Base-by-base conservation (phyloP, 257 asterid species). In the Solanum lycopersicoides region DNA sequence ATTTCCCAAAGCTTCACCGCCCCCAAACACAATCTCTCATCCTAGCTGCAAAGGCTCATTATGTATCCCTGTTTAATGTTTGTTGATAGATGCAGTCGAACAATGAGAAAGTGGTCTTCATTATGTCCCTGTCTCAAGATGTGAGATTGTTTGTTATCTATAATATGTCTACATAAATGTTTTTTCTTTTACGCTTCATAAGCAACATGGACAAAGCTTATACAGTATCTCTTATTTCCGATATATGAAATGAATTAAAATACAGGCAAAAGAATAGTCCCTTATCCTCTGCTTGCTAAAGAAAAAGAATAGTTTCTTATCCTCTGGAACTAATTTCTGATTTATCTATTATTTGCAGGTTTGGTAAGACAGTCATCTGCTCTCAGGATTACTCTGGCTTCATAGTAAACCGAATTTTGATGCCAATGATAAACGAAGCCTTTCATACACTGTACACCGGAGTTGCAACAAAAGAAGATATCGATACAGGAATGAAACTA, bases 381-480 rank as follows among this genome's bases (percentile, higher is more conserved):
- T 95, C 99, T 41, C 95, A 90, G 90, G 99, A 97, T 88, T 97
- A 89, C 85, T 88, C 99, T 3, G 98, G 99, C 66, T 97, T 97
- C 90, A 89, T 97, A 32, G 98, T 97, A 25, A 97, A 97, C 84
- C 95, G 98, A 75, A 93, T 97, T 87, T 91, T 96, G 76, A 95
- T 96, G 98, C 98, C 98, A 4, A 95, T 96, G 98, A 95, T 96
- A 86, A 95, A 96, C 65, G 99, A 97, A 90, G 99, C 98, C 5
- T 97, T 95, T 88, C 88, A 93, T 86, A 88, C 96, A 3, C 93
- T 97, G 30, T 92, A 95, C 87, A 94, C 95, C 0, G 96, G 98
- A 44, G 99, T 95, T 86, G 99, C 98, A 37, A 91, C 95, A 3
- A 94, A 94, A 91, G 99, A 96, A 91, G 98, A 96, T 82, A 95